Evolutionary conservation across 1,284 basidiomycete species (phyloP).

Genomic region (Papiliotrema terrestris): DNA sequence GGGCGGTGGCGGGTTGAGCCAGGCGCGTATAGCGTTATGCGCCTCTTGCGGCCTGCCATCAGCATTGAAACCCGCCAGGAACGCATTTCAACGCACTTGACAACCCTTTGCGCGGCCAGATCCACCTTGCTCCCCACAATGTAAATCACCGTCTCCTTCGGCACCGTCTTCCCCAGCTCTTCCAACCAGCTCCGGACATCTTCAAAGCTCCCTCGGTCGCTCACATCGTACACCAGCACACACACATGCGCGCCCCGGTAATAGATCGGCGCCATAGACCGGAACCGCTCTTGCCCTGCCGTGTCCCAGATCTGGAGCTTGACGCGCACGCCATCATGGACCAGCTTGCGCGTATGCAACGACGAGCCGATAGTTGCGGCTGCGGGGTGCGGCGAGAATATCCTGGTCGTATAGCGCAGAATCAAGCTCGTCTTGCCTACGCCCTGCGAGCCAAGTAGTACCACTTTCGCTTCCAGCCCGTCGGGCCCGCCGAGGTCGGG

Average conservation of each 20-base stretch:
- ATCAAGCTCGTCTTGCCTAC: conserved; percentile 95
- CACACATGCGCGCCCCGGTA: conserved; percentile 55
- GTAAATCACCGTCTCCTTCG: conserved; percentile 45
- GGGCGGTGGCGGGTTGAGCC: neutral
- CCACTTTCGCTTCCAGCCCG: conserved; percentile 85
- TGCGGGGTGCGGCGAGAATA: conserved; percentile 73
- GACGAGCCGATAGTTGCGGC: conserved; percentile 92
- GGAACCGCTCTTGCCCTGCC: conserved; percentile 94
- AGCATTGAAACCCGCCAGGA: neutral
- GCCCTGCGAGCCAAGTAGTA: conserved; percentile 94
- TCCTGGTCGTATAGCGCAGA: conserved; percentile 86
- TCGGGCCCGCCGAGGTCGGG: conserved; percentile 39
- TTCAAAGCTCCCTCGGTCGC: conserved; percentile 76
- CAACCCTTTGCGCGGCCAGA: conserved; percentile 25
- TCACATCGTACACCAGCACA: conserved; percentile 52
- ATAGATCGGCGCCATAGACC: conserved; percentile 76
- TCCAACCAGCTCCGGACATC: conserved; percentile 92
- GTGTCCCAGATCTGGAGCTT: conserved; percentile 83
- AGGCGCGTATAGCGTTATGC: neutral
- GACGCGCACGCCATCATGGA: conserved; percentile 81
- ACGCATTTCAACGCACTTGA: conserved; percentile 40
- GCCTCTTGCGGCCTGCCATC: conserved; percentile 31
- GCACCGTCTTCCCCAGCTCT: conserved; percentile 50
- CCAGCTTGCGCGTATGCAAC: conserved; percentile 91
- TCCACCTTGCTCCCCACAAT: conserved; percentile 47